These are phyloP conservation scores for Cladosporium colombiae DNA, from an alignment of 2,329 filamentous ascomycete genomes.

Conservation along the genomic window DNA sequence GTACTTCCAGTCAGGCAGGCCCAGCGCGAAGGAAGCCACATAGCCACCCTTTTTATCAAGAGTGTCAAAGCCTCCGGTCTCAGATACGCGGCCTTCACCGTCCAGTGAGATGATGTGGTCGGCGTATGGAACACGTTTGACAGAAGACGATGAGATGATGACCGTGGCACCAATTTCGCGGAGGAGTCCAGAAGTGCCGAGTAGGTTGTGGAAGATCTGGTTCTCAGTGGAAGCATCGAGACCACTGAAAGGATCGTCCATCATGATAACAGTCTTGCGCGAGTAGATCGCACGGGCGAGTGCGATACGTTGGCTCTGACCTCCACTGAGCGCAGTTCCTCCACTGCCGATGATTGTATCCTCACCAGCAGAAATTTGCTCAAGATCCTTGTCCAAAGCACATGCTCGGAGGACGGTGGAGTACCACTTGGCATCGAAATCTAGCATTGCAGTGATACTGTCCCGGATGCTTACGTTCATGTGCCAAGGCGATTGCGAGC, in stretches of 20 bases:
- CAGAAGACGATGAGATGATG: constrained; percentile 43
- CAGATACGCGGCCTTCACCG: constrained; percentile 32
- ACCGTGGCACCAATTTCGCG: constrained; percentile 43
- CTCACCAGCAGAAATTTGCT: constrained; percentile 43
- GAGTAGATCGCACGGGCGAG: constrained; percentile 56
- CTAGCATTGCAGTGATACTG: constrained; percentile 40
- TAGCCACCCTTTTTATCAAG: constrained; percentile 24
- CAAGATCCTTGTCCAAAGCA: constrained; percentile 42
- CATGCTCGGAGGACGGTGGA: constrained; percentile 39
- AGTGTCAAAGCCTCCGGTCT: constrained; percentile 41
- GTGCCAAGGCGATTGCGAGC: constrained; percentile 43
- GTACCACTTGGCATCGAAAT: constrained; percentile 42
- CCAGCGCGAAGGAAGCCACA: constrained; percentile 11
- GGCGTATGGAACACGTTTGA: constrained; percentile 35
- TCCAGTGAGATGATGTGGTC: constrained; percentile 46
- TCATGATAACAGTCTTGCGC: constrained; percentile 48
- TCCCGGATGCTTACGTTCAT: constrained; percentile 41
- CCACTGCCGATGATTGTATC: constrained; percentile 53
- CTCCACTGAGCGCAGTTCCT: constrained; percentile 54
- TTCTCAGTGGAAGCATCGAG: constrained; percentile 53
- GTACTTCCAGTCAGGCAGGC: constrained; percentile 12
- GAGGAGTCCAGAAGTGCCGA: constrained; percentile 50
- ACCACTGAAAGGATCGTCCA: constrained; percentile 56
- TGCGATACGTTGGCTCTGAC: constrained; percentile 52
- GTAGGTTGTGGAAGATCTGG: constrained; percentile 49